phyloP scores from a whole-genome alignment of 1,284 basidiomycete species.

The Ceratobasidium sp. region DNA sequence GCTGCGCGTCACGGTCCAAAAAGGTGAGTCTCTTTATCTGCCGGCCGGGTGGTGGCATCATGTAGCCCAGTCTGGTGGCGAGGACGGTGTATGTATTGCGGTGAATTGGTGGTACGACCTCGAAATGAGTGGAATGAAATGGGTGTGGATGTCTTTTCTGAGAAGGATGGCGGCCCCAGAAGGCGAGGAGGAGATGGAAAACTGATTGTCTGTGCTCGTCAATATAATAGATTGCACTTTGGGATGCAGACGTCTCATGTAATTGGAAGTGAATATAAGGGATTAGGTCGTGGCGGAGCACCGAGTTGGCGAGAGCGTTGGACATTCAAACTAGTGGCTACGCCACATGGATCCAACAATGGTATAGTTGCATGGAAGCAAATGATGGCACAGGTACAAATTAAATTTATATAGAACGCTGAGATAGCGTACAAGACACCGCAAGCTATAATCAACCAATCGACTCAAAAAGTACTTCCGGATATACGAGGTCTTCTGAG shows the following conservation, averaged over 20 bases:
- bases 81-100: conserved; percentile 65
- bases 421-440: too few relatives aligned
- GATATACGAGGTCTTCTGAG: not conserved
- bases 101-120: conserved; percentile 91
- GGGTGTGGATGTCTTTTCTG: conserved; percentile 71
- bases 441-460: too few relatives aligned
- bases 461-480: not conserved
- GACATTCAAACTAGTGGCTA: too few relatives aligned
- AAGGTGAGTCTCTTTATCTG: conserved; percentile 85
- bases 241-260: too few relatives aligned
- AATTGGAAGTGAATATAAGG: too few relatives aligned
- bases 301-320: too few relatives aligned
- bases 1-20: conserved; percentile 66
- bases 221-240: too few relatives aligned
- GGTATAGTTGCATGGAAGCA: too few relatives aligned
- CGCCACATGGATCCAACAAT: too few relatives aligned
- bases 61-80: conserved; percentile 68
- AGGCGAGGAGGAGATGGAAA: conserved; percentile 11
- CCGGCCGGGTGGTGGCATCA: conserved; percentile 93
- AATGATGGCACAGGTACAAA: too few relatives aligned
- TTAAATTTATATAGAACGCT: too few relatives aligned
- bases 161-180: conserved; percentile 50
- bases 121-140: conserved; percentile 70
- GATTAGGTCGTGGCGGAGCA: too few relatives aligned
- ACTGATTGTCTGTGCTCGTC: not conserved